Evolutionary conservation across 1,284 basidiomycete genomes (phyloP).

Genomic region (Amylostereum areolatum): DNA sequence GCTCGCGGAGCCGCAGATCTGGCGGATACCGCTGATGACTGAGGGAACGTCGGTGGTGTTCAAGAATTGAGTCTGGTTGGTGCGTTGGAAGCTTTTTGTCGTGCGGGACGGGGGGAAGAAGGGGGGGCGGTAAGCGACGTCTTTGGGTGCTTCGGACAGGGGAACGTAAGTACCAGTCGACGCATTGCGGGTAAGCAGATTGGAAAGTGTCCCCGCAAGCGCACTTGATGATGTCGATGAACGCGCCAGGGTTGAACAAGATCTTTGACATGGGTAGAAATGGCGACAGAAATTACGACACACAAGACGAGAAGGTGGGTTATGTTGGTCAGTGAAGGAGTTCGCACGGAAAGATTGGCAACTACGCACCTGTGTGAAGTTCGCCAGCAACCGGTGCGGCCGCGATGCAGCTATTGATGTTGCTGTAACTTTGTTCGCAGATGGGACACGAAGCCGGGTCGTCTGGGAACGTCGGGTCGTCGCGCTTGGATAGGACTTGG

Average conservation of each 20-base stretch:
- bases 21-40: constrained; percentile 43
- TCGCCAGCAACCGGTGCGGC: constrained; percentile 55
- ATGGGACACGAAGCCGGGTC: constrained; percentile 48
- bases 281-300: no score
- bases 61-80: constrained; percentile 51
- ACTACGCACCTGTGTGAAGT: constrained; percentile 43
- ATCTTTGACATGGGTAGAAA: constrained; percentile 30
- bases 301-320: neutral
- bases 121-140: neutral
- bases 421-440: constrained; percentile 43
- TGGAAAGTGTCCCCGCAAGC: constrained; percentile 65
- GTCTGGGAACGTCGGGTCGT: constrained; percentile 42
- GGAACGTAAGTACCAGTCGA: constrained; percentile 55
- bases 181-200: constrained; percentile 61
- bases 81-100: constrained; percentile 44
- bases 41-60: constrained; percentile 36
- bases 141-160: no score
- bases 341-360: no score
- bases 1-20: constrained; percentile 46
- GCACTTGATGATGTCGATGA: constrained; percentile 61
- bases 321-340: neutral
- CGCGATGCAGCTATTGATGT: constrained; percentile 49
- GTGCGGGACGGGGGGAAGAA: neutral
- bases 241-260: constrained; percentile 56
- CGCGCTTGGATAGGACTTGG: neutral